A percentile compares a stretch with the other conserved stretches of the same genome.
These are phyloP conservation scores for Macaranga tanarius DNA, from an alignment of 441 rosid species.

Conservation along the genomic window DNA sequence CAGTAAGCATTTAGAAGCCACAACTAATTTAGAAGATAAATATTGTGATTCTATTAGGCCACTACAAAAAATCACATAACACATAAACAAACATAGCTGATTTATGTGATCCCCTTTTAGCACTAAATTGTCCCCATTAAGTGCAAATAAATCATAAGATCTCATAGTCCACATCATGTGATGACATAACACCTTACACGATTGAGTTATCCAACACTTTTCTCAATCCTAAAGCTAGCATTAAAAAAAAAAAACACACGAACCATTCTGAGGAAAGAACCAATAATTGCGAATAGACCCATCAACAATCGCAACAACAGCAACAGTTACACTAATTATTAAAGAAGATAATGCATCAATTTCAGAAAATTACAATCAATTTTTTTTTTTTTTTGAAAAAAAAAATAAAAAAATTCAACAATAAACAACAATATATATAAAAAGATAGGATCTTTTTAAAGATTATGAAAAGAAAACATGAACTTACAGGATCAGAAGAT, in stretches of 20 bases:
- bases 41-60: slow-evolving; percentile 4
- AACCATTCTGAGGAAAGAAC: slow-evolving; percentile 25
- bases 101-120: slow-evolving; percentile 6
- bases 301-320: slow-evolving; percentile 33
- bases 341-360: slow-evolving; percentile 10
- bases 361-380: slow-evolving; percentile 14
- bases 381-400: too few relatives aligned
- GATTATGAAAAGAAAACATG: slow-evolving; percentile 21
- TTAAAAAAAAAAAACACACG: not conserved
- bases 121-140: slow-evolving; percentile 9
- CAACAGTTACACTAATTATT: slow-evolving; percentile 9
- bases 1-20: not conserved
- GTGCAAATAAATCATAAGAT: slow-evolving; percentile 30
- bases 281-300: slow-evolving; percentile 34
- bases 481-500: slow-evolving; percentile 77
- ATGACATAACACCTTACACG: slow-evolving; percentile 23
- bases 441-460: not conserved
- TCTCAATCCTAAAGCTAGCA: slow-evolving; percentile 15
- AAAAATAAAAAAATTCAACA: not conserved
- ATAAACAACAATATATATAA: not conserved
- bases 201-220: slow-evolving; percentile 22
- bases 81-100: not conserved
- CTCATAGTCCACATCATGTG: slow-evolving; percentile 21
- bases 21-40: slow-evolving; percentile 1
- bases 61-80: not conserved